Base-by-base conservation (phyloP, 2,329 filamentous ascomycete species). In the Penicillium sp. region DNA sequence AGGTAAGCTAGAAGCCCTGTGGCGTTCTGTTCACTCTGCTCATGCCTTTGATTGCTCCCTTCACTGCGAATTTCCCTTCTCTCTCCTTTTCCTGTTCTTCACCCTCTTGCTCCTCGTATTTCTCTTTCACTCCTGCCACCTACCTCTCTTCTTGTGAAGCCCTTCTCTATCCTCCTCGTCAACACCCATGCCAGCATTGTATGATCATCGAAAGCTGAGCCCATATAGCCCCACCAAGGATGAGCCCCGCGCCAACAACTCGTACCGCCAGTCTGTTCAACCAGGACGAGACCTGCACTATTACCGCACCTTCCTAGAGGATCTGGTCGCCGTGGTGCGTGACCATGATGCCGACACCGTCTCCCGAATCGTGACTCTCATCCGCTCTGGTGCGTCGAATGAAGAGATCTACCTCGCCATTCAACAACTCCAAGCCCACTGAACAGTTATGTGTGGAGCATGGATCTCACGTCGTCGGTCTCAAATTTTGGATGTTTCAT, bases 361-460 rank as follows among this genome's bases (percentile, higher is more conserved):
- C 4, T 44, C 57, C 16, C 61, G 45, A 27, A 42, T 71, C 47
- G 51, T 71, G 42, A 51, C 59, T 24, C 46, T 61, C 21, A 68
- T 71, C 40, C 69, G 67, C 31, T 61, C 67, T 13, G 66, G 67
- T 16, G 67, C 64, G 8, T 67, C 68, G 6, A 55, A 68, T 10
- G 47, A 60, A 43, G 56, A 67, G 14, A 67, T 71, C 14, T 61
- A 64, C 40, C 47, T 51, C 6, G 50, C 52, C 4, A 45, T 71
- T 45, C 55, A 61, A 18, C 55, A 56, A 29, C 27, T 57, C 11
- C 48, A 49, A 31, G 11, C 34, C 13, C 2, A 14, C 3, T 36
- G 34, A 36, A 3, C 34, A n/a, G 5, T 36, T n/a, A 1, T 6
- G 13, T 7, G 6, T 36, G 34, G 6, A 36, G 34, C 13, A 36